These are phyloP conservation scores for Penicillium hordei DNA, from an alignment of 2,329 filamentous ascomycete genomes.

Conservation along the genomic window DNA sequence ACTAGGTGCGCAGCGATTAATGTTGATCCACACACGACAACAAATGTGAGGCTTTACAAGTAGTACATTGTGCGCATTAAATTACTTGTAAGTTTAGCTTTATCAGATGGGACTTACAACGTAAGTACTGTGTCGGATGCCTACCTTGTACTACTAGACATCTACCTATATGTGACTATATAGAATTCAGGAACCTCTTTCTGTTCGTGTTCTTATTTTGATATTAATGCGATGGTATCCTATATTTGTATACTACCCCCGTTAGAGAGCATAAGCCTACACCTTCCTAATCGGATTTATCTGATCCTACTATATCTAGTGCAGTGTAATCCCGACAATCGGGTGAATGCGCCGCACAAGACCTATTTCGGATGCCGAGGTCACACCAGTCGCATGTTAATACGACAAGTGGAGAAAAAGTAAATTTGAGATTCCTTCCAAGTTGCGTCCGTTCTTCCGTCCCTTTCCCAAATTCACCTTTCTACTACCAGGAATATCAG, in stretches of 20 bases:
- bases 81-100: background rate
- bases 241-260: background rate
- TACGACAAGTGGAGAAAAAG: constrained; percentile 4
- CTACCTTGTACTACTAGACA: background rate
- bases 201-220: background rate
- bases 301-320: constrained; percentile 1
- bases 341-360: background rate
- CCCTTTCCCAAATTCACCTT: background rate
- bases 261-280: too few species aligned
- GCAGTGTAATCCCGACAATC: constrained; percentile 7
- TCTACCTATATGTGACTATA: background rate
- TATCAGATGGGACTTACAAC: background rate
- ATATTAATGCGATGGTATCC: background rate
- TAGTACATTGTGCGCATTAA: background rate
- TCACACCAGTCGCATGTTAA: constrained; percentile 4
- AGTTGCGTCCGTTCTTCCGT: background rate
- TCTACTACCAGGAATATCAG: background rate
- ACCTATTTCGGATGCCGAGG: constrained; percentile 4
- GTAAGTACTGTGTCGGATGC: background rate
- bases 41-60: background rate
- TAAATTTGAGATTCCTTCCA: background rate
- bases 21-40: background rate
- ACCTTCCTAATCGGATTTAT: background rate
- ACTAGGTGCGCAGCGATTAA: background rate
- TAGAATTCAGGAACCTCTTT: background rate